These are phyloP conservation scores for Oryza glumipatula DNA, from an alignment of 176 grass and related monocot genomes.

Conservation along the genomic window DNA sequence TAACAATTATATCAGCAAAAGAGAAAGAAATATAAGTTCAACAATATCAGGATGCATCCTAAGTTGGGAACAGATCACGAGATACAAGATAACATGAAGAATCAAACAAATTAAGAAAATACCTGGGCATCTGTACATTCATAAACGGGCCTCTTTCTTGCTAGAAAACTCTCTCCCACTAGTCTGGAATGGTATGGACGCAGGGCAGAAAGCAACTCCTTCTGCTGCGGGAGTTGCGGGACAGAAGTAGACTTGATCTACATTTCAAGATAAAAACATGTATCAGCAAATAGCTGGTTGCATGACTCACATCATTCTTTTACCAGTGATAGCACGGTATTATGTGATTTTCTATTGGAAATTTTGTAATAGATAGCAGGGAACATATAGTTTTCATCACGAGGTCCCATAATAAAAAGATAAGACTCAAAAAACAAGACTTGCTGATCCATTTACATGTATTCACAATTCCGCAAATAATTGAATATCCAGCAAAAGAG, in stretches of 20 bases:
- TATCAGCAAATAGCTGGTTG: conserved; percentile 30
- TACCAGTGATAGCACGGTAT: conserved; percentile 17
- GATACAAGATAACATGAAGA: conserved; percentile 1
- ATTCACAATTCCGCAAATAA: background rate
- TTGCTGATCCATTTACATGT: background rate
- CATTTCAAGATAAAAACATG: conserved; percentile 30
- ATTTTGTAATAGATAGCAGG: background rate
- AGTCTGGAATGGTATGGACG: conserved; percentile 93
- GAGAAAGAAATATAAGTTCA: background rate
- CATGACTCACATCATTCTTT: conserved; percentile 26
- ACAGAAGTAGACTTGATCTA: conserved; percentile 76
- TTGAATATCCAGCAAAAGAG: conserved; percentile 4
- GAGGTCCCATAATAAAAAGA: background rate
- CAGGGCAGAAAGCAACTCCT: conserved; percentile 77
- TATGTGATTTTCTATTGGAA: background rate
- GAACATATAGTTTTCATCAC: background rate
- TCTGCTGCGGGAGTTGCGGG: conserved; percentile 81
- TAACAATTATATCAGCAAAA: conserved; percentile 15
- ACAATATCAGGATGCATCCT: background rate
- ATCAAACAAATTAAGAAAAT: conserved; percentile 11
- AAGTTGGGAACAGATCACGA: background rate
- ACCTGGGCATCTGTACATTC: conserved; percentile 97
- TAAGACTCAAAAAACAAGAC: conserved; percentile 6
- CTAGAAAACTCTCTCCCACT: conserved; percentile 97
- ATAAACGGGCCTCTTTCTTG: conserved; percentile 84